A percentile compares a stretch with the other conserved stretches of the same genome.
Evolutionary conservation across 306 rosid genomes (phyloP).

Genomic region (Malus domestica): ASM211411v1 NC_041792.1:19426407-19426906

Average conservation of each 20-base stretch:
- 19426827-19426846: neutral
- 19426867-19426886: neutral
- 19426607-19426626: neutral
- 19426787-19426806: slow-evolving; percentile 98
- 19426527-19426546: neutral
- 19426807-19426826: slow-evolving; percentile 17
- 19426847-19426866: neutral
- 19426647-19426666: slow-evolving; percentile 83
- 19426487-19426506: slow-evolving; percentile 2
- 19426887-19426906: neutral
- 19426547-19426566: neutral
- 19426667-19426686: slow-evolving; percentile 73
- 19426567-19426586: neutral
- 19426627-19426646: slow-evolving; percentile 15
- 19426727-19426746: slow-evolving; percentile 74
- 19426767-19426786: slow-evolving; percentile 87
- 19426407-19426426: slow-evolving; percentile 78
- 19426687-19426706: slow-evolving; percentile 74
- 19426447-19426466: slow-evolving; percentile 64
- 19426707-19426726: slow-evolving; percentile 85
- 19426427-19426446: slow-evolving; percentile 67
- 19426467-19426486: slow-evolving; percentile 60
- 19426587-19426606: neutral
- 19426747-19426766: slow-evolving; percentile 71
- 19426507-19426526: neutral